These are phyloP conservation scores for Candida ponderosae DNA, from an alignment of 805 yeast species.

Conservation along the genomic window DNA sequence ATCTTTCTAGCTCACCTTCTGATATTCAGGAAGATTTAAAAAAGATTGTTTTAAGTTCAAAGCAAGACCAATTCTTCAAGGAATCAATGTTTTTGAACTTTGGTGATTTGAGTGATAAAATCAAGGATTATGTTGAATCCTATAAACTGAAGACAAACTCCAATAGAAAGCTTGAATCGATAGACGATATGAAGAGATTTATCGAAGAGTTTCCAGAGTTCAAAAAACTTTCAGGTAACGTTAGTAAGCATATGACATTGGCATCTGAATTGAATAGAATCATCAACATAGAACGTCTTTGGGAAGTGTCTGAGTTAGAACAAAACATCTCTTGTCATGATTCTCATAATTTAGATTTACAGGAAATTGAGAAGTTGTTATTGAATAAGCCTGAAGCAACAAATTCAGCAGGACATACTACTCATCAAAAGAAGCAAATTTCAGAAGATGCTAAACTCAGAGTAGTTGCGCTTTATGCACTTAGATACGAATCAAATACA, in stretches of 20 bases:
- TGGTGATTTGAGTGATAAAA: conserved; percentile 88
- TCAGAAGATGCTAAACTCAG: conserved; percentile 57
- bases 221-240: conserved; percentile 78
- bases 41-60: conserved; percentile 58
- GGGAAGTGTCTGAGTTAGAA: conserved; percentile 87
- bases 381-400: conserved; percentile 19
- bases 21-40: conserved; percentile 49
- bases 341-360: conserved; percentile 47
- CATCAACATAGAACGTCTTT: conserved; percentile 55
- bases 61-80: conserved; percentile 68
- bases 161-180: conserved; percentile 61
- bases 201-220: conserved; percentile 93
- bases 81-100: conserved; percentile 85
- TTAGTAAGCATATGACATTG: conserved; percentile 85
- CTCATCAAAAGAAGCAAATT: conserved; percentile 27
- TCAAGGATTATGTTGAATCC: conserved; percentile 75
- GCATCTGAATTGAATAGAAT: conserved; percentile 79
- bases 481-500: conserved; percentile 54
- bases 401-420: conserved; percentile 16
- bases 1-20: conserved; percentile 41
- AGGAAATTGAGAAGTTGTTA: conserved; percentile 51
- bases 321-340: conserved; percentile 72
- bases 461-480: conserved; percentile 63
- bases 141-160: conserved; percentile 78
- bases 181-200: conserved; percentile 85